Evolutionary conservation across 2,329 filamentous ascomycete species (phyloP), one percentile per base, ranked within the genome.

Genomic region (Cladosporium sp.): DNA sequence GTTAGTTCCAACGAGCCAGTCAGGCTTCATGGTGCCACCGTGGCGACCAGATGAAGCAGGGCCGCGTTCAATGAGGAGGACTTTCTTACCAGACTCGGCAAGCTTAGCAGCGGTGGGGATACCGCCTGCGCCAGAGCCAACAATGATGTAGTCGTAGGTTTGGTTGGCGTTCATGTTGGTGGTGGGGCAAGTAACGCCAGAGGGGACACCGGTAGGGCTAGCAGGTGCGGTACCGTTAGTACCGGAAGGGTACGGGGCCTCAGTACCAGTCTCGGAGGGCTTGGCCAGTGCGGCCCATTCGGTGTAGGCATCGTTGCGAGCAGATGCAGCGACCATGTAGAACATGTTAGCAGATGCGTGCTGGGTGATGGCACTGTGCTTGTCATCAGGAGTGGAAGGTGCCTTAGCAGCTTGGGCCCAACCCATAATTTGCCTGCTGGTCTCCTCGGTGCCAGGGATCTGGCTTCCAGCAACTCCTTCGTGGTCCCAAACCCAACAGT

Each of bases 91-190:
- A 60, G 85, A 81, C 74, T 89, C 86, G 34, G 86, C 87, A 30
- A 91, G 83, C 72, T 84, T 84, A 75, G 88, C 86, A 4, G 83
- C 83, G 25, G 82, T 74, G 0, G 87, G 86, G 43, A 89, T 83
- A 61, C 88, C 88, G 58, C 83, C 86, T 6, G 87, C 85, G 67
- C 88, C 88, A n/a, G 79, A 84, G 4, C 88, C 88, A 32, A 88
- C 82, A 34, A 90, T 80, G 61, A 90, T 86, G 76, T 89, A 89
- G 73, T 89, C 87, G 70, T 84, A 88, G 0, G 83, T 80, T 11
- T 77, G 78, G 63, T 78, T 80, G 61, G 76, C 76, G 18, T 67
- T 65, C 51, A 66, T 72, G 46, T 68, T 67, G 21, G 39, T 72
- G 4, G 69, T 63, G 2, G 72, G 67, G 25, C 67, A 71, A 65